phyloP scores from a whole-genome alignment of 2,329 filamentous ascomycete genomes.

The Periconia digitata region DNA sequence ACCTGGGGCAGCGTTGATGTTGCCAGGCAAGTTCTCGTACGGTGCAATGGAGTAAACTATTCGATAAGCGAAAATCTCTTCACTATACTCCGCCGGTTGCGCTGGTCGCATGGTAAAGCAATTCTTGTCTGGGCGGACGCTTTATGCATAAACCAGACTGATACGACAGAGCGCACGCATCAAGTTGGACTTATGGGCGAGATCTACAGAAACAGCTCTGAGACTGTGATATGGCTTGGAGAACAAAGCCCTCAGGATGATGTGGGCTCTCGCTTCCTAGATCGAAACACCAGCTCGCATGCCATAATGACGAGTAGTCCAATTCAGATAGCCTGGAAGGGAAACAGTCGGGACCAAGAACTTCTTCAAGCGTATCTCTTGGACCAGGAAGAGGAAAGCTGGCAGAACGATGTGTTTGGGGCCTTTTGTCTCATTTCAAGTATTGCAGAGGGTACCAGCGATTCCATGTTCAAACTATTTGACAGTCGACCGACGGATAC shows the following conservation, averaged over 20 bases:
- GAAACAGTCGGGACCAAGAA: conserved; percentile 2
- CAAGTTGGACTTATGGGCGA: conserved; percentile 17
- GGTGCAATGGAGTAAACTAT: neutral
- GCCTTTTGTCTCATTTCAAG: conserved; percentile 21
- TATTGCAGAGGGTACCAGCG: conserved; percentile 10
- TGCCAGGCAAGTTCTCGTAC: neutral
- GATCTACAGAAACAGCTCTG: conserved; percentile 12
- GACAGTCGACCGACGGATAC: neutral
- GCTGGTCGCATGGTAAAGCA: neutral
- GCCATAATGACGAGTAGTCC: conserved; percentile 6
- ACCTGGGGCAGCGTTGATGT: conserved; percentile 3
- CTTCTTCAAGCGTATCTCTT: conserved; percentile 7
- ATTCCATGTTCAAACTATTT: neutral
- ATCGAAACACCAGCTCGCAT: conserved; percentile 2
- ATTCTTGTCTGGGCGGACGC: conserved; percentile 14
- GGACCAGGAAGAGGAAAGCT: neutral
- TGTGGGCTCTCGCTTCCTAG: conserved; percentile 8
- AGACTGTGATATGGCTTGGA: conserved; percentile 17
- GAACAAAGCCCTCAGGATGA: conserved; percentile 11
- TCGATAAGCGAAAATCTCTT: conserved; percentile 1
- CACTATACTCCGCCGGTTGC: conserved; percentile 3
- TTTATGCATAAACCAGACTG: conserved; percentile 14
- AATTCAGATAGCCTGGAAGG: conserved; percentile 10
- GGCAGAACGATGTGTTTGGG: conserved; percentile 16
- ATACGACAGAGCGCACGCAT: conserved; percentile 9